Evolutionary conservation across 768 basidiomycete species (phyloP).

Genomic region (Suillus americanus): DNA sequence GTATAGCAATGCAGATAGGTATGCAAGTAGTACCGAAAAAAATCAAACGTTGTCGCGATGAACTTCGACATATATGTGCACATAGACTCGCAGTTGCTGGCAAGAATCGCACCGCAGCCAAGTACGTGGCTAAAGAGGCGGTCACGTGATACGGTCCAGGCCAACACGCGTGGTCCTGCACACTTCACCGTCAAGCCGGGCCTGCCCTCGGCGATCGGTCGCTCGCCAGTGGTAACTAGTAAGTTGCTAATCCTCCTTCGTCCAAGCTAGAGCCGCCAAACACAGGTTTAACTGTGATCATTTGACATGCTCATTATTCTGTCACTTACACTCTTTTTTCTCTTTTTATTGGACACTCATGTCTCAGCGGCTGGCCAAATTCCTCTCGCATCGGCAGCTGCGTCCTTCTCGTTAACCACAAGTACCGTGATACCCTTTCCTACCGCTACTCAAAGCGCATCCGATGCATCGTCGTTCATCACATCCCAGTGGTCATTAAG

Average conservation of each 20-base stretch:
- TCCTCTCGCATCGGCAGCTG: conserved; percentile 37
- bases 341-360: neutral
- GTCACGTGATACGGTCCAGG: too few species aligned
- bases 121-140: too few species aligned
- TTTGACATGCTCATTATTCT: neutral
- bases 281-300: neutral
- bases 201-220: neutral
- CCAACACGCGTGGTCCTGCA: too few species aligned
- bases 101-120: neutral
- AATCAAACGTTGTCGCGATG: neutral
- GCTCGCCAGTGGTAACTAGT: neutral
- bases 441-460: conserved; percentile 51
- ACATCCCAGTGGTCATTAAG: conserved; percentile 59
- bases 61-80: neutral
- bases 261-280: neutral
- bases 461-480: conserved; percentile 51
- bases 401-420: conserved; percentile 53
- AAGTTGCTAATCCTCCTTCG: neutral
- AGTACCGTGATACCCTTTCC: conserved; percentile 69
- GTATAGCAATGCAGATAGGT: neutral
- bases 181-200: too few species aligned
- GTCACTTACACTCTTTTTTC: neutral
- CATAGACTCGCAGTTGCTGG: too few species aligned
- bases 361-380: conserved; percentile 6
- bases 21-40: neutral